Percentiles rank a stretch among this genome's conserved stretches.
These are phyloP conservation scores for Candida pseudoglaebosa DNA, from an alignment of 805 yeast genomes.

Conservation along the genomic window DNA sequence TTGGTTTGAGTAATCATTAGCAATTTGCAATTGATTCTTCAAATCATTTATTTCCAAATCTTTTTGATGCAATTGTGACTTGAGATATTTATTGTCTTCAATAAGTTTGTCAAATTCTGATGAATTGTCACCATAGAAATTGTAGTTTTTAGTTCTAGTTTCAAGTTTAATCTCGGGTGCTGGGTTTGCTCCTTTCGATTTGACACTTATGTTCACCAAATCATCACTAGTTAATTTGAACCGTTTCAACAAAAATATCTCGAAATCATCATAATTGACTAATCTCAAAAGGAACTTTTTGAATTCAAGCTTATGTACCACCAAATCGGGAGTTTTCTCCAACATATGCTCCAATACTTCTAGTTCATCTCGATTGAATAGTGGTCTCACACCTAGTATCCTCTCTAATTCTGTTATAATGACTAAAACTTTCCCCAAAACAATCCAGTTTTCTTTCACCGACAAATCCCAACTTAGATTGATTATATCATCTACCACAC, in stretches of 20 bases:
- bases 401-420: constrained; percentile 21
- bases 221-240: constrained; percentile 12
- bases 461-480: constrained; percentile 18
- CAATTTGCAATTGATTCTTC: constrained; percentile 14
- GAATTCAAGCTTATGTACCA: constrained; percentile 20
- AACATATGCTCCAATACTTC: constrained; percentile 15
- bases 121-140: not conserved
- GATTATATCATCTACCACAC: constrained; percentile 16
- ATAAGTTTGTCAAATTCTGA: constrained; percentile 7
- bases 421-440: constrained; percentile 9
- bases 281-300: constrained; percentile 21
- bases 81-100: not conserved
- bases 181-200: not conserved
- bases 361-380: constrained; percentile 17
- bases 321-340: constrained; percentile 15
- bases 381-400: constrained; percentile 11
- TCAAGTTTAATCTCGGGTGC: not conserved
- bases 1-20: constrained; percentile 14
- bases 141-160: no score
- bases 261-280: constrained; percentile 17
- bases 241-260: constrained; percentile 19
- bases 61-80: not conserved
- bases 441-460: constrained; percentile 3
- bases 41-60: constrained; percentile 12
- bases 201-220: constrained; percentile 1